Evolutionary conservation across 257 asterid genomes (phyloP), one percentile per base, ranked within the genome.

Genomic region (Solanum phureja): DNA sequence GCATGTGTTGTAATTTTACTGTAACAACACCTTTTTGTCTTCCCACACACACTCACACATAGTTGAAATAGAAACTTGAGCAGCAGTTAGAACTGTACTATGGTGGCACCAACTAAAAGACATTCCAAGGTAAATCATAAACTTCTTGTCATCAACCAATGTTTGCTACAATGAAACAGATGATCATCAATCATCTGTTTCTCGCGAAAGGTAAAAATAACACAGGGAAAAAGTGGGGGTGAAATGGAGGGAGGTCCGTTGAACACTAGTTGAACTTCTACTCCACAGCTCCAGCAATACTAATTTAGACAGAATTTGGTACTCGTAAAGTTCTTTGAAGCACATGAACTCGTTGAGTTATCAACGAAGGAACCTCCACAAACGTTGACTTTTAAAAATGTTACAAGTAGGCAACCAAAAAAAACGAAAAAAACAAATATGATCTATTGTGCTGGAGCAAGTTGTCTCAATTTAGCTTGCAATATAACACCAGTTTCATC

Each of bases 401-500:
- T 11, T 42, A 42, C 49, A 42, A 42, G 52, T 44, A 44, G 52
- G 52, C 52, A 14, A 14, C 52, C 52, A 1, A 46, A 21, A 6
- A 6, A 3, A 23, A 42, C 11, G 3, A 35, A 29, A 29, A 31
- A 31, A 33, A 2, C 11, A 24, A 24, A 19, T 7, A 7, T 31
- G 52, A 16, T 58, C 88, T 90, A 93, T 62, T 92, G 95, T 35
- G 94, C 34, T 4, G 95, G 92, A 77, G 94, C 90, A 75, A 93
- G 77, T 40, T 92, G 96, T 91, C 90, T 93, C 92, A 94, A 72
- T 89, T 95, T 95, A 23, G 96, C 97, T 91, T 93, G 98, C 90
- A 96, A 92, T 83, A 94, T 92, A 58, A 93, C 91, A 60, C 96
- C 96, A 19, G 93, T 94, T 89, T 96, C 99, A 87, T 95, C 98